Evolutionary conservation across 768 basidiomycete genomes (phyloP).

Genomic region (Boletus subparvulus): DNA sequence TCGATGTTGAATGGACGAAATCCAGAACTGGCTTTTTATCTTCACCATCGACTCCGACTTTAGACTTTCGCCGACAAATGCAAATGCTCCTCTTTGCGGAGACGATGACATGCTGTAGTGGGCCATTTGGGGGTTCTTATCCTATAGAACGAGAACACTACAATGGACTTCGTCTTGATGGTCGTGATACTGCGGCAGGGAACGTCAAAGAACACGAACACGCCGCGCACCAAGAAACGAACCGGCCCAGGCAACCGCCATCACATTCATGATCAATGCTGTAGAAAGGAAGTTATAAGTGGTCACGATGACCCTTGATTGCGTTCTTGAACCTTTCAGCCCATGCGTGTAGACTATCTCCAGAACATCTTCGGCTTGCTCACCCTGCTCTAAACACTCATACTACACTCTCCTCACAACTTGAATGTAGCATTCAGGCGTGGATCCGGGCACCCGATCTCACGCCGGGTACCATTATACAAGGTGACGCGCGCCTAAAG

Average conservation of each 20-base stretch:
- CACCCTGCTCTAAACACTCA: not conserved
- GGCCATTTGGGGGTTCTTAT: no score
- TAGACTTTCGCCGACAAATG: no score
- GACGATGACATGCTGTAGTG: no score
- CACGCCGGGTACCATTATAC: not conserved
- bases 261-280: not conserved
- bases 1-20: no score
- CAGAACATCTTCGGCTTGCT: not conserved
- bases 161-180: no score
- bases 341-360: not conserved
- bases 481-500: not conserved
- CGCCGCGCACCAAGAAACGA: not conserved
- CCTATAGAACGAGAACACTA: no score
- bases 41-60: no score
- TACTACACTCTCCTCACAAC: not conserved
- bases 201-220: no score
- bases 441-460: constrained; percentile 1
- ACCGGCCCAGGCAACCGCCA: not conserved
- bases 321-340: not conserved
- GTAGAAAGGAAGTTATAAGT: not conserved
- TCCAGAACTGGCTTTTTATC: no score
- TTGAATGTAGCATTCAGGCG: not conserved
- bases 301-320: not conserved
- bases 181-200: no score
- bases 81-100: no score